Conservation (phyloP, 2,329 filamentous ascomycete species). For the Scopulariopsis brevicaulis region DNA sequence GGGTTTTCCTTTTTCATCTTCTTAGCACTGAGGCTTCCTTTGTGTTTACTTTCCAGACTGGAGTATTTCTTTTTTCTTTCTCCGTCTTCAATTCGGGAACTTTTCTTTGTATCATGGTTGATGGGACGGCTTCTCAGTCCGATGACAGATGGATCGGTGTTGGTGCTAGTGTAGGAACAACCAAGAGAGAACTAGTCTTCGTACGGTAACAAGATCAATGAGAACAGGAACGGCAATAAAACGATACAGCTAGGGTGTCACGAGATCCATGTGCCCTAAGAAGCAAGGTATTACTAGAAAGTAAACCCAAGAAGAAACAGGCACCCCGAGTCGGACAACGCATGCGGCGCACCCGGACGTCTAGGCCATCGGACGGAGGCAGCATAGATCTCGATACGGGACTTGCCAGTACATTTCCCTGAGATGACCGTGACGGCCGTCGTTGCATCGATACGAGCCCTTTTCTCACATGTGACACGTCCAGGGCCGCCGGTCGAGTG, state of each 20-base stretch:
- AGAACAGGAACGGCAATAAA: not conserved
- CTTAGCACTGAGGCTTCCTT: not conserved
- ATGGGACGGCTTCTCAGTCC: too few species aligned
- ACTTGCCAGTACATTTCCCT: not conserved
- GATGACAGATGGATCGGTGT: too few species aligned
- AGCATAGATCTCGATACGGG: not conserved
- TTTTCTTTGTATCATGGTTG: not conserved
- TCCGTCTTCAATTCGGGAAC: too few species aligned
- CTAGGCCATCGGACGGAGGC: not conserved
- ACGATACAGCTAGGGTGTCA: not conserved
- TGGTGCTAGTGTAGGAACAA: not conserved
- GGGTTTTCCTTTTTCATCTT: not conserved
- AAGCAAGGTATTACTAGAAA: not conserved
- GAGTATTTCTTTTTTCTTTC: not conserved
- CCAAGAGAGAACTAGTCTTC: not conserved
- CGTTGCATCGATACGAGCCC: not conserved
- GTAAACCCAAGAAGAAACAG: not conserved
- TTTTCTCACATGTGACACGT: not conserved
- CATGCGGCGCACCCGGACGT: not conserved
- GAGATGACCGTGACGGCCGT: not conserved
- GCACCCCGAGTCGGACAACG: not conserved
- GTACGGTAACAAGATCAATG: not conserved
- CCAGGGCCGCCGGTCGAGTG: not conserved
- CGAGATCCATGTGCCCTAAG: constrained; percentile 9
- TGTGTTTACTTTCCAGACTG: not conserved